A percentile compares a stretch with the other conserved stretches of the same genome.
Conservation (phyloP, 192 early-diverging fungal species). For the Chytriomyces sp. region DNA sequence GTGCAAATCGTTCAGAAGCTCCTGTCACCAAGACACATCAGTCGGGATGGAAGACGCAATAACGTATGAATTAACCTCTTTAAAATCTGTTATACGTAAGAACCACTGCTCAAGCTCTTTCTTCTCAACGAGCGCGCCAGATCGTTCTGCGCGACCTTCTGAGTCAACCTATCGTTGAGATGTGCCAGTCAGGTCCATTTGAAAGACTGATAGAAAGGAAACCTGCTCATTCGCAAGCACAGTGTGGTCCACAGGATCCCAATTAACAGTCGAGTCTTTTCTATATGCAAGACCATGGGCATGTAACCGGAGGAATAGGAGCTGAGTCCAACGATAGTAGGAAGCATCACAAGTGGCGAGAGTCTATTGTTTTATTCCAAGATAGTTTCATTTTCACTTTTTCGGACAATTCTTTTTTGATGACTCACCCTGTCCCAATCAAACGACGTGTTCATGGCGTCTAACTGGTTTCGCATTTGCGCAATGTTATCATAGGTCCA, state of each 20-base stretch:
- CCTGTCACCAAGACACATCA: constrained; percentile 27
- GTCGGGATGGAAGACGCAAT: neutral
- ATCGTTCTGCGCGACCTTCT: constrained; percentile 86
- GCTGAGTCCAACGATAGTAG: constrained; percentile 96
- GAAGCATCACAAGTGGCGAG: constrained; percentile 81
- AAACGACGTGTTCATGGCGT: constrained; percentile 75
- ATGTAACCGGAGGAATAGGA: constrained; percentile 79
- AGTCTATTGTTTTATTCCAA: constrained; percentile 59
- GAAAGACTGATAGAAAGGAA: neutral
- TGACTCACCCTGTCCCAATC: constrained; percentile 80
- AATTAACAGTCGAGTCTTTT: constrained; percentile 90
- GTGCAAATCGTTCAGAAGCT: constrained; percentile 76
- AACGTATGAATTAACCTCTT: constrained; percentile 57
- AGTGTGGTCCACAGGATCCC: constrained; percentile 96
- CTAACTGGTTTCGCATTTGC: constrained; percentile 80
- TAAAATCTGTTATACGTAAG: constrained; percentile 81
- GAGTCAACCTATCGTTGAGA: constrained; percentile 66
- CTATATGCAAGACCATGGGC: constrained; percentile 81
- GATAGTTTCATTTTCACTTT: no score
- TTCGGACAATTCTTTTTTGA: neutral
- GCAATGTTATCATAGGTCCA: constrained; percentile 88
- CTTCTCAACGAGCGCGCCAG: constrained; percentile 89
- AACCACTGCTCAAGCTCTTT: constrained; percentile 90
- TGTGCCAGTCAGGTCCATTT: neutral
- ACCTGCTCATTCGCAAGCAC: constrained; percentile 96